Evolutionary conservation across 164 flowering plant species (phyloP).

Genomic region (Vitis riparia): DNA sequence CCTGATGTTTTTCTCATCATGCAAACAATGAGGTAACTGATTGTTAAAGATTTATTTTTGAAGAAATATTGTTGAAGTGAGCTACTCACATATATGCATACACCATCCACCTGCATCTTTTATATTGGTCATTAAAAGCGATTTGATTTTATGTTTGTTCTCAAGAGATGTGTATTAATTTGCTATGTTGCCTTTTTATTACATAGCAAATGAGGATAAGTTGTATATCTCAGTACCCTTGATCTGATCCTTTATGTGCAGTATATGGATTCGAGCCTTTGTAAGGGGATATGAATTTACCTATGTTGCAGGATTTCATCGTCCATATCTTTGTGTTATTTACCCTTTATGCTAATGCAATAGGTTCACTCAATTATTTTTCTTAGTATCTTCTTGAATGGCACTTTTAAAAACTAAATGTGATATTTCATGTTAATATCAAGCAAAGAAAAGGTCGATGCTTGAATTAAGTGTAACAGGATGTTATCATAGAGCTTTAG

Average conservation of each 20-base stretch:
- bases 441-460: too few species aligned
- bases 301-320: too few species aligned
- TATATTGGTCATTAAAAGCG: background rate
- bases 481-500: too few species aligned
- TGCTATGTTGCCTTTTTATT: background rate
- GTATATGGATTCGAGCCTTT: background rate
- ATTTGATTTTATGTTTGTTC: background rate
- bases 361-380: too few species aligned
- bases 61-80: background rate
- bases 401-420: too few species aligned
- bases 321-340: too few species aligned
- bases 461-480: too few species aligned
- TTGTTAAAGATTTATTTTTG: background rate
- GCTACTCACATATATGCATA: background rate
- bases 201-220: background rate
- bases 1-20: conserved; percentile 62
- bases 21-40: conserved; percentile 77
- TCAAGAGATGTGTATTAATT: background rate
- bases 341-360: too few species aligned
- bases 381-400: too few species aligned
- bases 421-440: too few species aligned
- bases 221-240: background rate
- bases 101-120: background rate
- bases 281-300: too few species aligned
- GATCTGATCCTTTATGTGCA: background rate